A percentile compares a stretch with the other conserved stretches of the same genome.
phyloP scores from a whole-genome alignment of 805 yeast genomes.

The Metschnikowia kofuensis region DNA sequence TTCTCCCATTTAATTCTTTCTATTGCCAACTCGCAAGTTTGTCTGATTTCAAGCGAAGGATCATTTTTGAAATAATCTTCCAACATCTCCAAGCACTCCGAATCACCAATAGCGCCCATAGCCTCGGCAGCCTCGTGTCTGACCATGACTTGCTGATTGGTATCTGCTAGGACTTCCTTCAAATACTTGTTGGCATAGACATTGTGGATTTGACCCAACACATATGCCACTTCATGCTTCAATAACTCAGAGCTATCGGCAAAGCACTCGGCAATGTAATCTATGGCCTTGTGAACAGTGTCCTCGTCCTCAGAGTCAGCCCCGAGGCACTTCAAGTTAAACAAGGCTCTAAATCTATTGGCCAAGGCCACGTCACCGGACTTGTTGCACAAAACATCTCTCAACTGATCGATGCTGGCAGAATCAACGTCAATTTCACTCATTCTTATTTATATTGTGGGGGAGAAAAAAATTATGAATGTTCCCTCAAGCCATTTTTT shows the following conservation, averaged over 20 bases:
- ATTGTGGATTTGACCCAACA: constrained; percentile 92
- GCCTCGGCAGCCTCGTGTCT: constrained; percentile 99
- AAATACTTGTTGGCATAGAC: constrained; percentile 71
- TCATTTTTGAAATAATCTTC: constrained; percentile 65
- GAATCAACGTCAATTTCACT: constrained; percentile 37
- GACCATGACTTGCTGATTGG: constrained; percentile 85
- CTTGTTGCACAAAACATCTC: constrained; percentile 67
- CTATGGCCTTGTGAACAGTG: constrained; percentile 64
- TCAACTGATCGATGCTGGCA: constrained; percentile 57
- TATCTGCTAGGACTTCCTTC: constrained; percentile 64
- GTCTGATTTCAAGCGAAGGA: constrained; percentile 84
- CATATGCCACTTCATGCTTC: constrained; percentile 98
- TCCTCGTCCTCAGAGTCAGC: constrained; percentile 56
- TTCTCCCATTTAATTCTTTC: constrained; percentile 93
- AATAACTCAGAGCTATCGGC: constrained; percentile 79
- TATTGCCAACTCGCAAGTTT: constrained; percentile 96
- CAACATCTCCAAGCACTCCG: constrained; percentile 64
- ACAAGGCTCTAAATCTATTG: constrained; percentile 88
- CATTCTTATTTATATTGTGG: constrained; percentile 17
- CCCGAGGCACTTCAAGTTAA: constrained; percentile 84
- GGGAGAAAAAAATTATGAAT: neutral
- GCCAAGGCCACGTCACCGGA: constrained; percentile 74
- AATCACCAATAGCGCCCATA: constrained; percentile 90
- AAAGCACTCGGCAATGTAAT: constrained; percentile 84
- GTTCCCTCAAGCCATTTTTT: neutral